Base-by-base conservation (phyloP, 768 basidiomycete species). In the Imleria badia region DNA sequence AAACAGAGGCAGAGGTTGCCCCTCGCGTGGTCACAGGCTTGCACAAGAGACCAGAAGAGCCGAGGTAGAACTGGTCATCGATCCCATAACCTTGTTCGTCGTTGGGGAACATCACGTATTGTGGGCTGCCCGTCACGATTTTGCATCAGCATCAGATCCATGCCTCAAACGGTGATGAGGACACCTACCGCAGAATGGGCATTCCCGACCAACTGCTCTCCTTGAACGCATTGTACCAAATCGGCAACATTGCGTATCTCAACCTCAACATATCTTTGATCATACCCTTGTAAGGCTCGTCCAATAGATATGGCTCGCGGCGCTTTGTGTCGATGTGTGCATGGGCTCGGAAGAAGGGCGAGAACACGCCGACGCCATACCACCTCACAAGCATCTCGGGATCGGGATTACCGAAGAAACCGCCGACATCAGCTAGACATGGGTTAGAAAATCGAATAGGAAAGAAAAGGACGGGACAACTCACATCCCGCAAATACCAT, bases 141-240 rank as follows among this genome's bases (percentile, higher is more conserved):
- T 17, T 14, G 22, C 22, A 15, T 66, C 51, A 59, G 30, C 7
- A 19, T 17, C 14, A 10, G 41, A 48, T 10, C 2, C 23, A 17
- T 15, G 22, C 13, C 33, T 42, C 29, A n/a, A 34, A 51, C 0
- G 0, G 3, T 6, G 17, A 36, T 19, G 30, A 14, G 23, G 20
- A 42, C 34, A 63, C 80, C 54, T 64, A 92, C 94, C 91, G 81
- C 60, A 96, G 70, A 48, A 98, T 81, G 3, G 96, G 94, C 23
- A 87, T 66, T 1, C 96, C 96, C 7, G 80, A 85, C 12, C 87
- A 77, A 58, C 86, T 89, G 8, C 92, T 85, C 68, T 98, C 91
- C 40, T 85, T 81, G 84, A 98, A 98, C 3, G 91, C 91, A n/a
- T 91, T 98, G 70, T 99, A 99, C 95, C 96, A 98, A 15, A 95